These are phyloP conservation scores for Bothriochloa decipiens DNA, from an alignment of 176 grass and related monocot species.

Conservation along the genomic window DNA sequence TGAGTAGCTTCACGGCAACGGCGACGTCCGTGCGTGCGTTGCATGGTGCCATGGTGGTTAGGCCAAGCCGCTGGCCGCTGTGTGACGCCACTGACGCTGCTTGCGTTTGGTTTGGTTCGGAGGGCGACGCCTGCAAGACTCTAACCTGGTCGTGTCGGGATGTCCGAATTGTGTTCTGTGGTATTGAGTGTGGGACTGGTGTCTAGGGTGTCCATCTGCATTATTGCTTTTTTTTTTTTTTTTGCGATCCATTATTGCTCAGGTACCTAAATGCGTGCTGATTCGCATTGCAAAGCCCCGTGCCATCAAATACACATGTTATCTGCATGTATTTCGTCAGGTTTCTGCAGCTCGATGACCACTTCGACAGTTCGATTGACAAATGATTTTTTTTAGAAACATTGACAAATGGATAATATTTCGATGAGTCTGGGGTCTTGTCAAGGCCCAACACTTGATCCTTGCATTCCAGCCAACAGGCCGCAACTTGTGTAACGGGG, in stretches of 20 bases:
- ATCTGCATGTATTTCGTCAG: not conserved
- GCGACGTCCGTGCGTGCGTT: conserved; percentile 11
- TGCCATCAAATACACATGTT: not conserved
- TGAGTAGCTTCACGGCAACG: conserved; percentile 33
- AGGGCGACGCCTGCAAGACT: not conserved
- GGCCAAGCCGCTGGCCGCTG: not conserved
- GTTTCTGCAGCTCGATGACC: not conserved
- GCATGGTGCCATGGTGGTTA: not conserved
- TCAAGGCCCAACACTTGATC: not conserved
- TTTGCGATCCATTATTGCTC: not conserved
- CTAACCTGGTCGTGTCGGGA: not conserved
- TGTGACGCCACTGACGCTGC: not conserved
- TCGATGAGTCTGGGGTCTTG: not conserved
- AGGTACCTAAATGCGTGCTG: not conserved
- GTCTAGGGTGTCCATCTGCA: not conserved
- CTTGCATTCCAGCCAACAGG: not conserved
- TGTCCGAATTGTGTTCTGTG: not conserved
- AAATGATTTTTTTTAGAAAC: too few species aligned
- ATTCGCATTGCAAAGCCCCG: not conserved
- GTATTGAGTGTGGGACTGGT: not conserved
- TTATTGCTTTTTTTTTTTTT: not conserved
- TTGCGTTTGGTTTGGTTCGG: not conserved
- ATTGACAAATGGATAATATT: too few species aligned
- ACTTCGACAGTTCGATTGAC: too few species aligned
- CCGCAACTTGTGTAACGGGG: not conserved